These are phyloP conservation scores for Chlamydomonas incerta DNA, from an alignment of 139 green algal species.

Conservation along the genomic window DNA sequence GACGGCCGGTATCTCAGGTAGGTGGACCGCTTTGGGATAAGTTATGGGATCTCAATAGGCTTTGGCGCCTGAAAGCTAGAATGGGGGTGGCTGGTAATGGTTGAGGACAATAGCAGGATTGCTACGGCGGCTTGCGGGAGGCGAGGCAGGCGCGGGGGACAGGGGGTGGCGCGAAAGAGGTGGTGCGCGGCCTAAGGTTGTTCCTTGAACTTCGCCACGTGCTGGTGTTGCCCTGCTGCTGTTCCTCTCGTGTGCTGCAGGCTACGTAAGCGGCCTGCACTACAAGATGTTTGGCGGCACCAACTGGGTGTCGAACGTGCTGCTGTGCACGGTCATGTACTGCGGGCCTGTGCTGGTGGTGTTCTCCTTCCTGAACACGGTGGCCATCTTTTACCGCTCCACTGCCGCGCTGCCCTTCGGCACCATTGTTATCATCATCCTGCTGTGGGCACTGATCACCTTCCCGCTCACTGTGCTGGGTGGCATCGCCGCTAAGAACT, in stretches of 20 bases:
- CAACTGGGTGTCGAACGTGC: conserved; percentile 84
- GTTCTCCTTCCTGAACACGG: conserved; percentile 91
- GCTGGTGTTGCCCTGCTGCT: no score
- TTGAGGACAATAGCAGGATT: no score
- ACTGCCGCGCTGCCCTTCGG: conserved; percentile 85
- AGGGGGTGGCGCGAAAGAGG: no score
- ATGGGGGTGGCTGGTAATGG: no score
- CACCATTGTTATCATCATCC: conserved; percentile 88
- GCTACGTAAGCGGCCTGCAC: conserved; percentile 83
- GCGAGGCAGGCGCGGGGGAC: no score
- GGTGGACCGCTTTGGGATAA: no score
- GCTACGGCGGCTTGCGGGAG: no score
- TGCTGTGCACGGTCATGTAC: conserved; percentile 82
- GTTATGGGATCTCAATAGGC: no score
- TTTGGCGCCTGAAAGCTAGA: no score
- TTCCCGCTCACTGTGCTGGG: conserved; percentile 94
- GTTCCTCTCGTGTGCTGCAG: no score
- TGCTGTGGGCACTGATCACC: conserved; percentile 89
- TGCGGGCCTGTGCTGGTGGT: conserved; percentile 82
- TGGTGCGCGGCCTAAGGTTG: no score
- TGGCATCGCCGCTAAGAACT: conserved; percentile 79
- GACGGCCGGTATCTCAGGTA: conserved; percentile 80
- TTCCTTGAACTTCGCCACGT: no score
- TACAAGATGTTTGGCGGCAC: conserved; percentile 92
- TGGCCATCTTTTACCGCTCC: conserved; percentile 78